phyloP scores from a whole-genome alignment of 208 protist species.

The Kentomonas sorsogonicus region DNA sequence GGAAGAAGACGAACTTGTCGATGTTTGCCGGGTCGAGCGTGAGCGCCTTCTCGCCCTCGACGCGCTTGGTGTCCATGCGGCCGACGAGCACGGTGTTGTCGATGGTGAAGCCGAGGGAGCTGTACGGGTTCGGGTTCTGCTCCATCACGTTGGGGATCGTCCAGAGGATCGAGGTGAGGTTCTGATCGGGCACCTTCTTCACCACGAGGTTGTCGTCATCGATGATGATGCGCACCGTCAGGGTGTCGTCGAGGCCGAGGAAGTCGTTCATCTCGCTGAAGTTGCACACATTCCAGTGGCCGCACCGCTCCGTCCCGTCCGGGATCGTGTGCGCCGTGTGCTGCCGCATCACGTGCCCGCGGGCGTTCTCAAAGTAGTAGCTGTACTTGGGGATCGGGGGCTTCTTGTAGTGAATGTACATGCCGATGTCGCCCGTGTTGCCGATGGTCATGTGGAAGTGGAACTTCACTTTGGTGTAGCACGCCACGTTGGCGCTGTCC shows the following conservation, averaged over 20 bases:
- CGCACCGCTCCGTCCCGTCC: conserved; percentile 67
- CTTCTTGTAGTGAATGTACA: conserved; percentile 87
- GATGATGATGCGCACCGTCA: conserved; percentile 57
- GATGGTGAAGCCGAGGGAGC: conserved; percentile 51
- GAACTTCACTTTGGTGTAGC: conserved; percentile 68
- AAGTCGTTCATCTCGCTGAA: conserved; percentile 44
- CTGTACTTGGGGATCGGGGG: conserved; percentile 86
- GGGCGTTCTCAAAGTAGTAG: conserved; percentile 74
- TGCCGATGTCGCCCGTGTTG: conserved; percentile 43
- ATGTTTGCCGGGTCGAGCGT: conserved; percentile 33
- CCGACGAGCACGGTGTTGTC: conserved; percentile 37
- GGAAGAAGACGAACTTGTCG: conserved; percentile 53
- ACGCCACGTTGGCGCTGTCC: conserved; percentile 66
- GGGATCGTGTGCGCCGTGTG: conserved; percentile 88
- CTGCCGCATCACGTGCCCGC: conserved; percentile 64
- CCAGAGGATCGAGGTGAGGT: conserved; percentile 46
- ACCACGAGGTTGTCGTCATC: conserved; percentile 67
- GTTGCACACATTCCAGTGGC: conserved; percentile 81
- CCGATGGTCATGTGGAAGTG: conserved; percentile 79
- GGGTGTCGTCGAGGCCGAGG: conserved; percentile 43
- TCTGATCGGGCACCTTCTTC: conserved; percentile 19
- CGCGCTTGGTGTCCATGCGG: conserved; percentile 56
- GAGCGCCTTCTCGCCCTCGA: conserved; percentile 20
- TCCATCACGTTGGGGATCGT: conserved; percentile 46
- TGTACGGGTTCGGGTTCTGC: conserved; percentile 73